phyloP scores from a whole-genome alignment of 2,329 filamentous ascomycete species.

The Ophiosphaerella narmari region DNA sequence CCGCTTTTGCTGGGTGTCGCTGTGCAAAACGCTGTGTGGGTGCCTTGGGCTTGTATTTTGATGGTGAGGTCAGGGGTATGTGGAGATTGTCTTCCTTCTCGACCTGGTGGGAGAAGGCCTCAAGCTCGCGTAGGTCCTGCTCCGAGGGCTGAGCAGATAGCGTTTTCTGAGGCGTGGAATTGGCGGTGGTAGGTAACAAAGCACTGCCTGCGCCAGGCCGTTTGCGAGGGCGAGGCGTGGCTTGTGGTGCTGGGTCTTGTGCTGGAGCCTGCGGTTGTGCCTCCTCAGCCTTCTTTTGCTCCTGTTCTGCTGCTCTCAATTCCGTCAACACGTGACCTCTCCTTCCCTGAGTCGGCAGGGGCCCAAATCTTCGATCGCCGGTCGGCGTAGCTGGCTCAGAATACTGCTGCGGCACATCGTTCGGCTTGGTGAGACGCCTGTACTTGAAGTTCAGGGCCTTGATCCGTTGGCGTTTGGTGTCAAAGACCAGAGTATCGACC shows the following conservation, averaged over 20 bases:
- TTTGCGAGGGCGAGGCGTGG: constrained; percentile 26
- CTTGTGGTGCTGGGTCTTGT: constrained; percentile 7
- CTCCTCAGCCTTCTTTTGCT: constrained; percentile 1
- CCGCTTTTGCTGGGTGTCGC: constrained; percentile 36
- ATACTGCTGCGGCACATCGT: constrained; percentile 12
- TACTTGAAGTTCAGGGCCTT: constrained; percentile 15
- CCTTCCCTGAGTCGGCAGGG: constrained; percentile 24
- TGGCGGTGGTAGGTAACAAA: constrained; percentile 11
- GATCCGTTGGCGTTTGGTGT: constrained; percentile 21
- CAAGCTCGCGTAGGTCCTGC: constrained; percentile 37
- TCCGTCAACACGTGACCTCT: constrained; percentile 30
- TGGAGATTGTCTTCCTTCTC: constrained; percentile 27
- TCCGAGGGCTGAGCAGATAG: constrained; percentile 22
- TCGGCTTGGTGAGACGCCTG: constrained; percentile 32
- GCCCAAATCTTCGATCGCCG: constrained; percentile 25
- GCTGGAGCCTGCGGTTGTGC: constrained; percentile 5
- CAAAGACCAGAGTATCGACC: constrained; percentile 54
- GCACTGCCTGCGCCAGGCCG: constrained; percentile 33
- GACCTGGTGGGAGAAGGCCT: constrained; percentile 40
- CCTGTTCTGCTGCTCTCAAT: constrained; percentile 8
- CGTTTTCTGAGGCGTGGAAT: constrained; percentile 6
- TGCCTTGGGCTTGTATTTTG: constrained; percentile 43
- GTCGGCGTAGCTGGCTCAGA: constrained; percentile 22
- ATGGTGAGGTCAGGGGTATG: constrained; percentile 14
- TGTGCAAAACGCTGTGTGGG: constrained; percentile 41